Evolutionary conservation across 75 land plant species (phyloP).

Genomic region (Sequoiadendron giganteum): DNA sequence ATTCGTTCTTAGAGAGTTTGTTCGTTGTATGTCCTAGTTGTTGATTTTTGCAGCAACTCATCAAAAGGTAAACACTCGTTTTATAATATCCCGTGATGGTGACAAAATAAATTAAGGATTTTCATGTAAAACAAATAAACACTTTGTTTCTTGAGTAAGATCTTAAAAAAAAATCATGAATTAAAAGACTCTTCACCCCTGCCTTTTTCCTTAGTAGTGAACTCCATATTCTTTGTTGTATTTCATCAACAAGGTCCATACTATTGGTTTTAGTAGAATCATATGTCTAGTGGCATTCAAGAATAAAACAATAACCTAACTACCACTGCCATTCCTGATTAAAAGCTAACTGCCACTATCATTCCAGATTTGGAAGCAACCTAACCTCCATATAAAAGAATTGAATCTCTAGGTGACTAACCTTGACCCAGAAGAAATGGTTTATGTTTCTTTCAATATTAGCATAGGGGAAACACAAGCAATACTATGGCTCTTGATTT

Average conservation of each 20-base stretch:
- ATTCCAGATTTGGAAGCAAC: too few relatives aligned
- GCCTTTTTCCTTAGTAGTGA: background rate
- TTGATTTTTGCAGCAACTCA: background rate
- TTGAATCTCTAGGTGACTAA: too few relatives aligned
- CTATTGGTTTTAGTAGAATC: background rate
- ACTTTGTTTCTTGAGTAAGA: slow-evolving; percentile 11
- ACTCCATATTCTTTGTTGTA: background rate
- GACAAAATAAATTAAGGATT: background rate
- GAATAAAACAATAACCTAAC: background rate
- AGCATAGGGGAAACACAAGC: too few relatives aligned
- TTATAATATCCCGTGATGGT: slow-evolving; percentile 1
- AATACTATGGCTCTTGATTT: too few relatives aligned
- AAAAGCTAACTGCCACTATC: background rate
- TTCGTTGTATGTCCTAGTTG: background rate
- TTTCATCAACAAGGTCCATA: slow-evolving; percentile 2
- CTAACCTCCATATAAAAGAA: too few relatives aligned
- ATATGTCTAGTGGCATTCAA: background rate
- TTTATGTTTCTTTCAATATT: too few relatives aligned
- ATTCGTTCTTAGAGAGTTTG: background rate
- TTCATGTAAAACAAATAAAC: slow-evolving; percentile 8
- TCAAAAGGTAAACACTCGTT: background rate
- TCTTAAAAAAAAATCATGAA: slow-evolving; percentile 2
- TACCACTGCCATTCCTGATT: background rate
- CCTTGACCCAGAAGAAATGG: too few relatives aligned
- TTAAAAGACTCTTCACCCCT: background rate